Conservation (phyloP, 2,329 filamentous ascomycete species). For the Harringtonia lauricola region DNA sequence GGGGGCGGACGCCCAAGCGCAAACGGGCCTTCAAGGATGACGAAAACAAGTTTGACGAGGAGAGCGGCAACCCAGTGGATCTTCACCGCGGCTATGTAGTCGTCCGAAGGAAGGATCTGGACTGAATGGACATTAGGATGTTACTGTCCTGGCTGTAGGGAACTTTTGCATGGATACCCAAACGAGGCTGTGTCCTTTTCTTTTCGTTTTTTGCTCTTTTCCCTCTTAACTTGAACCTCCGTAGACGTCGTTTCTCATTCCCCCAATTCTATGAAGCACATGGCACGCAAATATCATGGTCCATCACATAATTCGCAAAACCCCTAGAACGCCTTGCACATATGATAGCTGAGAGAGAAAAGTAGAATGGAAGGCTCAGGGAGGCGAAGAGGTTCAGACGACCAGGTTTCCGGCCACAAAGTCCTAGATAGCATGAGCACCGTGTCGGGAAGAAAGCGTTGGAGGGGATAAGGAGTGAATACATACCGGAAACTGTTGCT, state of each 20-base stretch:
- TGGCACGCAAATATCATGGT: too few relatives aligned
- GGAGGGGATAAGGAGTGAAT: too few relatives aligned
- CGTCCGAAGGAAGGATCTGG: slow-evolving; percentile 39
- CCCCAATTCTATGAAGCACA: too few relatives aligned
- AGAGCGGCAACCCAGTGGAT: slow-evolving; percentile 31
- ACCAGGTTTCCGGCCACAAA: slow-evolving; percentile 45
- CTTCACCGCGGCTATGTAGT: slow-evolving; percentile 43
- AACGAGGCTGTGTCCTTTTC: not conserved
- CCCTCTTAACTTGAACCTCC: not conserved
- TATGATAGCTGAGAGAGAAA: not conserved
- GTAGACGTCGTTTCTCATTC: not conserved
- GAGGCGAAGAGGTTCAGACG: slow-evolving; percentile 21
- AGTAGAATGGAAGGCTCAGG: not conserved
- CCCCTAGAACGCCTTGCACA: not conserved
- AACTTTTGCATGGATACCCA: not conserved
- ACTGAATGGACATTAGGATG: slow-evolving; percentile 21
- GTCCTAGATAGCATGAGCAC: slow-evolving; percentile 24
- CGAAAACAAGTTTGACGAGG: slow-evolving; percentile 36
- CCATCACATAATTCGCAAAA: not conserved
- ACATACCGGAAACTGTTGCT: slow-evolving; percentile 63
- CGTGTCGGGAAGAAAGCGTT: not conserved
- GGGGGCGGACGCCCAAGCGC: slow-evolving; percentile 5
- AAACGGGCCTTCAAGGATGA: slow-evolving; percentile 23
- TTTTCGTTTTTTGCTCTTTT: not conserved
- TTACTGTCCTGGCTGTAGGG: not conserved